A percentile compares a stretch with the other conserved stretches of the same genome.
Conservation (phyloP, 2,329 filamentous ascomycete genomes). For the Fusarium temperatum region DNA sequence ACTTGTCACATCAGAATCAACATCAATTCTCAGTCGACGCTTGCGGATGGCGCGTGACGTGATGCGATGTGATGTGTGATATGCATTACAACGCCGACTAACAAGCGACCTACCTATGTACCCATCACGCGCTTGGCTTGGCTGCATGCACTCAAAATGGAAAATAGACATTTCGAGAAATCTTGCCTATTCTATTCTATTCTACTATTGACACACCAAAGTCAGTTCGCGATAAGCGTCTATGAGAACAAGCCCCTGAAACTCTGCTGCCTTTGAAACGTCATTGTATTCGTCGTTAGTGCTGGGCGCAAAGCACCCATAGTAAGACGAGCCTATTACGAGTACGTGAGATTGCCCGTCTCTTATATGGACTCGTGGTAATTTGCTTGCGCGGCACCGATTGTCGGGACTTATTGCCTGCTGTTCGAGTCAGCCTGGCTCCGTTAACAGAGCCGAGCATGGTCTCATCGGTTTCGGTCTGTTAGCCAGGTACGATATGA, state of each 20-base stretch:
- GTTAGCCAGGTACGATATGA: constrained; percentile 28
- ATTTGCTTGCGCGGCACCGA: constrained; percentile 12
- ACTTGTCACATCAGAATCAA: neutral
- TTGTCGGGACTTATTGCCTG: constrained; percentile 5
- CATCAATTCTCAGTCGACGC: constrained; percentile 1
- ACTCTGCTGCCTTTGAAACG: constrained; percentile 17
- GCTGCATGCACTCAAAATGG: neutral
- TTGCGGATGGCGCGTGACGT: constrained; percentile 29
- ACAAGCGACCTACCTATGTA: neutral
- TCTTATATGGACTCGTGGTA: neutral
- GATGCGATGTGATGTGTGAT: constrained; percentile 18
- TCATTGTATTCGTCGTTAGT: constrained; percentile 16
- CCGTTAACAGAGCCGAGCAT: neutral
- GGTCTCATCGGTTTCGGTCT: neutral
- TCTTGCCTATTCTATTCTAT: neutral
- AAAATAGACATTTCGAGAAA: neutral
- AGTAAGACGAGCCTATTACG: neutral
- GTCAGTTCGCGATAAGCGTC: constrained; percentile 9
- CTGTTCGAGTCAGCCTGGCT: constrained; percentile 24
- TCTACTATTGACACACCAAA: neutral
- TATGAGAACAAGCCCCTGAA: constrained; percentile 18
- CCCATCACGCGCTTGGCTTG: constrained; percentile 1
- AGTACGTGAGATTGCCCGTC: neutral
- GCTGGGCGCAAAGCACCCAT: neutral
- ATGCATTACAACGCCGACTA: constrained; percentile 1